Conservation (phyloP, 257 asterid species). For the Prunella vulgaris region DNA sequence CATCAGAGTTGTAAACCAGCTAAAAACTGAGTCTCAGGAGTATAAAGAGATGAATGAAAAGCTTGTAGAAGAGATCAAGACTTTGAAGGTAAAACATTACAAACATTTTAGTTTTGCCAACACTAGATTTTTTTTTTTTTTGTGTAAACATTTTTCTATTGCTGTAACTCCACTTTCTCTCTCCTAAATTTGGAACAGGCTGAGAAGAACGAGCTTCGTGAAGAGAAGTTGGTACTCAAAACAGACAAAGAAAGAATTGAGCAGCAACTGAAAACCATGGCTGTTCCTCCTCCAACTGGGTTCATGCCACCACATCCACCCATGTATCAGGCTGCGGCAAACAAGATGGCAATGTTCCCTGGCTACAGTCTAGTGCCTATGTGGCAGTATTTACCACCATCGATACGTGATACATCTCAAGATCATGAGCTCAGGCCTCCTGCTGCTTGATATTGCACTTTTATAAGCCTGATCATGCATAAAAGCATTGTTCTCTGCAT, state of each 20-base stretch:
- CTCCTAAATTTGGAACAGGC: slow-evolving; percentile 34
- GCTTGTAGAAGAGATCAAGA: slow-evolving; percentile 73
- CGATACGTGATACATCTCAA: slow-evolving; percentile 65
- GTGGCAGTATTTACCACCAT: slow-evolving; percentile 79
- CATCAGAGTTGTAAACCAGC: slow-evolving; percentile 58
- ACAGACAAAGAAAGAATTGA: slow-evolving; percentile 73
- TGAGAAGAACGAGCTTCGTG: slow-evolving; percentile 83
- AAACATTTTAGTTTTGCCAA: background rate
- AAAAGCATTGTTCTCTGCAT: slow-evolving; percentile 12
- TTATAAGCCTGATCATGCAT: slow-evolving; percentile 19
- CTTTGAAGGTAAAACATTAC: slow-evolving; percentile 55
- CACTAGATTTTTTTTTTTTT: background rate
- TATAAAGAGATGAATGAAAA: slow-evolving; percentile 60
- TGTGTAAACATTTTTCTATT: background rate
- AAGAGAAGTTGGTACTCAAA: slow-evolving; percentile 68
- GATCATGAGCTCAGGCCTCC: slow-evolving; percentile 82
- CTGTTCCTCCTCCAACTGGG: slow-evolving; percentile 55
- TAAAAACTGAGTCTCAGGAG: slow-evolving; percentile 64
- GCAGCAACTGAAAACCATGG: slow-evolving; percentile 57
- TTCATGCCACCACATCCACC: slow-evolving; percentile 66
- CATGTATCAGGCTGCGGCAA: slow-evolving; percentile 47
- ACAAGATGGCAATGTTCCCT: slow-evolving; percentile 71
- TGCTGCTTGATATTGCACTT: slow-evolving; percentile 55
- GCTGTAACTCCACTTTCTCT: background rate
- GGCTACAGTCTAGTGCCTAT: slow-evolving; percentile 68